Evolutionary conservation across 2,329 filamentous ascomycete genomes (phyloP).

Genomic region (Penicillium sp.): DNA sequence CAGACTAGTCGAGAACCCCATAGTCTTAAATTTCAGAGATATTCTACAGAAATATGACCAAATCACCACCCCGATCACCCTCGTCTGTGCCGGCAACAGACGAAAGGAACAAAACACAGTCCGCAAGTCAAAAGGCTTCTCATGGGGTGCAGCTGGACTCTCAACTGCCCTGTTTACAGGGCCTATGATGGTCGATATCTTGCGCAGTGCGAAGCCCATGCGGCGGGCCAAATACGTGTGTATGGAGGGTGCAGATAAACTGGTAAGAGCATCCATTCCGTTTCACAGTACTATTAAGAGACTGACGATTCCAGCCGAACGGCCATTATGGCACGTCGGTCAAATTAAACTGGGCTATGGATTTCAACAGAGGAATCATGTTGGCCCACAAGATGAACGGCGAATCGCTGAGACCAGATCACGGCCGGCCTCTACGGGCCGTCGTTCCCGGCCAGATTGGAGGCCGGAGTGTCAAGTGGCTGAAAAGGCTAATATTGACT

Average conservation of each 20-base stretch:
- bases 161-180: constrained; percentile 89
- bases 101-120: constrained; percentile 92
- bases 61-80: constrained; percentile 79
- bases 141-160: constrained; percentile 84
- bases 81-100: constrained; percentile 89
- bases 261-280: constrained; percentile 45
- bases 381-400: constrained; percentile 91
- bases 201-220: constrained; percentile 65
- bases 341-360: constrained; percentile 84
- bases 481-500: constrained; percentile 77
- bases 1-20: constrained; percentile 72
- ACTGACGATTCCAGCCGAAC: constrained; percentile 59
- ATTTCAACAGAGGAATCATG: constrained; percentile 79
- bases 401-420: constrained; percentile 73
- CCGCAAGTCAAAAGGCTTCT: constrained; percentile 88
- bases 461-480: constrained; percentile 89
- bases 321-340: constrained; percentile 85
- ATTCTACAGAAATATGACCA: constrained; percentile 74
- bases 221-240: constrained; percentile 77
- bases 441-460: constrained; percentile 91
- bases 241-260: constrained; percentile 84
- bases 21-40: constrained; percentile 69
- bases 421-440: constrained; percentile 77
- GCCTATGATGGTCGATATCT: constrained; percentile 68
- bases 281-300: background rate